Percentiles rank a stretch among this genome's conserved stretches.
phyloP scores from a whole-genome alignment of 768 basidiomycete species.

The Hericium erinaceus region DNA sequence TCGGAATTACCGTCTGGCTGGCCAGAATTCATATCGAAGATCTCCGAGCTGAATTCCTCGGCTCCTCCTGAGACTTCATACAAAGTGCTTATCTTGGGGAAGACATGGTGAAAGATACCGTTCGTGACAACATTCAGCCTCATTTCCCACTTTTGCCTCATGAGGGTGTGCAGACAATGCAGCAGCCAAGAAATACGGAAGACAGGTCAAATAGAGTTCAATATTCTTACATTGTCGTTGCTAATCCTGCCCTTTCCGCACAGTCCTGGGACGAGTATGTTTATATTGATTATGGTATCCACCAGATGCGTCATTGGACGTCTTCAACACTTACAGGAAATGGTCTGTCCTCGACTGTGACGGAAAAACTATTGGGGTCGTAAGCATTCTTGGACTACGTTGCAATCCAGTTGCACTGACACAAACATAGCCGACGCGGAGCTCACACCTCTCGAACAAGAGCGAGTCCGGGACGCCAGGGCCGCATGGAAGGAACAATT shows the following conservation, averaged over 20 bases:
- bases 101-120: constrained; percentile 1
- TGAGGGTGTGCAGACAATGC: background rate
- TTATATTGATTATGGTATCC: too few relatives aligned
- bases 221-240: too few relatives aligned
- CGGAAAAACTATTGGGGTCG: background rate
- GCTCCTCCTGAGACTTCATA: background rate
- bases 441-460: background rate
- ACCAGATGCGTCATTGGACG: background rate
- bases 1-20: constrained; percentile 2
- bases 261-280: background rate
- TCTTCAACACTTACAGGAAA: background rate
- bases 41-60: background rate
- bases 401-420: background rate
- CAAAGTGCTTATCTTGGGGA: constrained; percentile 1
- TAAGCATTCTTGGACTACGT: background rate
- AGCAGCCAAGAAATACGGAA: background rate
- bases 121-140: background rate
- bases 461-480: background rate
- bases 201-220: background rate
- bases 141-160: background rate
- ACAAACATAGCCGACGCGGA: background rate
- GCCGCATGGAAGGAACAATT: background rate
- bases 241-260: too few relatives aligned
- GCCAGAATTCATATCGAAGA: background rate
- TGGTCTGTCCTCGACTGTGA: background rate